phyloP scores from a whole-genome alignment of 306 rosid species.

The Vicia villosa region DNA sequence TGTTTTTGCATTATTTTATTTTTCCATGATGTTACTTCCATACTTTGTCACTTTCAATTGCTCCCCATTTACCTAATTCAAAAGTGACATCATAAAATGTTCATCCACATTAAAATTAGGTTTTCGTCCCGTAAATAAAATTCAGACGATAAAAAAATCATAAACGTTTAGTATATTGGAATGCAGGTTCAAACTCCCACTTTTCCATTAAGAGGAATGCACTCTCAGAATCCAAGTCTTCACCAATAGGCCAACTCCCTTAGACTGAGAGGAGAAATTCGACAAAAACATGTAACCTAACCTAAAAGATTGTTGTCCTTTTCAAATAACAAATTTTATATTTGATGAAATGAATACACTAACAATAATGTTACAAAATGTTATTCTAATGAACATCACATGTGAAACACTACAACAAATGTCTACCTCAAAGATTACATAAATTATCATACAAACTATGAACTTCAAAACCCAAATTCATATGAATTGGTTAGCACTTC shows the following conservation, averaged over 20 bases:
- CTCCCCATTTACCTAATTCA: not conserved
- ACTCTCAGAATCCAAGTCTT: too few relatives aligned
- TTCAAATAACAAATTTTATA: slow-evolving; percentile 21
- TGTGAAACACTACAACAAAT: slow-evolving; percentile 37
- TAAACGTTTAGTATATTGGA: too few relatives aligned
- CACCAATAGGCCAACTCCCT: too few relatives aligned
- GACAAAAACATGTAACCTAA: too few relatives aligned
- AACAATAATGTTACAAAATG: slow-evolving; percentile 13
- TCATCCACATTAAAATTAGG: too few relatives aligned
- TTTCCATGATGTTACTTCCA: slow-evolving; percentile 14
- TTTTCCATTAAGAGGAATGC: too few relatives aligned
- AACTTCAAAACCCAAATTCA: slow-evolving; percentile 32
- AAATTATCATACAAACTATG: slow-evolving; percentile 29
- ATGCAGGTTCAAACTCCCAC: too few relatives aligned
- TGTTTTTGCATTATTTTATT: slow-evolving; percentile 4
- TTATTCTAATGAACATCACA: slow-evolving; percentile 34
- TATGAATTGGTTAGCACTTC: slow-evolving; percentile 40
- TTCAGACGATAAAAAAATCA: too few relatives aligned
- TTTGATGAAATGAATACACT: slow-evolving; percentile 34
- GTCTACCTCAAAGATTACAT: slow-evolving; percentile 29
- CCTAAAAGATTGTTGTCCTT: too few relatives aligned
- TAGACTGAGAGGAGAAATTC: too few relatives aligned
- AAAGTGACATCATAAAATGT: not conserved
- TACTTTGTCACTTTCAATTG: slow-evolving; percentile 34
- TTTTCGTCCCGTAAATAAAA: not conserved